Conservation (phyloP, 1,284 basidiomycete genomes). For the Calocybe gambosa region DNA sequence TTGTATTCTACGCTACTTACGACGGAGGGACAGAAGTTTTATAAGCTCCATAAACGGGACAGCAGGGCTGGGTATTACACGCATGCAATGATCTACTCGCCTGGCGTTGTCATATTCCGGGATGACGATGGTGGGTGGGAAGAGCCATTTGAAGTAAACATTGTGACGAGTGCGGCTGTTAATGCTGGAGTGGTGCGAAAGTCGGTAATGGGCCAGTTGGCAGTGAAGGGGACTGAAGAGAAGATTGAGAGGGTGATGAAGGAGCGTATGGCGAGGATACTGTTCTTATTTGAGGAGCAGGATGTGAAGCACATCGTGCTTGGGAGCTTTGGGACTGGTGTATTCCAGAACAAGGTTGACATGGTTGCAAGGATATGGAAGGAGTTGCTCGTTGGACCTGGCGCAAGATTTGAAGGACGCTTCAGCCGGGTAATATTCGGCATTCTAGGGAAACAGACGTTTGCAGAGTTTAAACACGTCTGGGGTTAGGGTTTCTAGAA, state of each 20-base stretch:
- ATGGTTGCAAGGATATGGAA: slow-evolving; percentile 57
- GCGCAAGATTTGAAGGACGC: slow-evolving; percentile 41
- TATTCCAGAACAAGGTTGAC: slow-evolving; percentile 57
- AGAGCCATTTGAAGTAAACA: slow-evolving; percentile 52
- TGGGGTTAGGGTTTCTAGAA: slow-evolving; percentile 19
- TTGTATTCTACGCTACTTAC: slow-evolving; percentile 59
- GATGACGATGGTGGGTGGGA: slow-evolving; percentile 52
- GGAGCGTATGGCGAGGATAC: slow-evolving; percentile 61
- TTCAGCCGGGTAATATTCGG: slow-evolving; percentile 60
- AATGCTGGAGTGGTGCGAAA: slow-evolving; percentile 59
- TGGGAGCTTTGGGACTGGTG: slow-evolving; percentile 72
- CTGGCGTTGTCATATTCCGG: slow-evolving; percentile 52
- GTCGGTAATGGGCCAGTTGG: slow-evolving; percentile 20
- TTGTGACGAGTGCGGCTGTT: slow-evolving; percentile 65
- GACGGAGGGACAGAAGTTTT: slow-evolving; percentile 47
- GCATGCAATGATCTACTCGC: slow-evolving; percentile 68
- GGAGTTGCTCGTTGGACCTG: slow-evolving; percentile 42
- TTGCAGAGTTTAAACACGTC: slow-evolving; percentile 37
- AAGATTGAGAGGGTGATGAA: slow-evolving; percentile 51
- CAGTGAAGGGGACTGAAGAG: slow-evolving; percentile 36
- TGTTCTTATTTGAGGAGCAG: slow-evolving; percentile 56
- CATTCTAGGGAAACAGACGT: slow-evolving; percentile 48
- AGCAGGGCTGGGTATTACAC: slow-evolving; percentile 54
- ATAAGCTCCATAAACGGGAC: slow-evolving; percentile 46
- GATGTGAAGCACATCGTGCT: slow-evolving; percentile 56